Evolutionary conservation across 2,329 filamentous ascomycete species (phyloP), one percentile per base, ranked within the genome.

Genomic region (Colletotrichum sp.): DNA sequence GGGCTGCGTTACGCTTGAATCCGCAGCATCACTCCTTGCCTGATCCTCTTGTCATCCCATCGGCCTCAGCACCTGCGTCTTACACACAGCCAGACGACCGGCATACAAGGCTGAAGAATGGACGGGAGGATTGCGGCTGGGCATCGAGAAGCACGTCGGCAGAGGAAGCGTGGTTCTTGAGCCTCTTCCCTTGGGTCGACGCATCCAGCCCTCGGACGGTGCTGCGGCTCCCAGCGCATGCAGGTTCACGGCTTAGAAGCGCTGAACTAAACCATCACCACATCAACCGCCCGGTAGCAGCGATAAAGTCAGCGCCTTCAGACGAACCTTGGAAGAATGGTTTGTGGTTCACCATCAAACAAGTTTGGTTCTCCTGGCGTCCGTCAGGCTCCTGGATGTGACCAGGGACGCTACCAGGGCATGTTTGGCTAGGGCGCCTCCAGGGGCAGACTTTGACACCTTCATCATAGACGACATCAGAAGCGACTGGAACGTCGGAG

Each of bases 241-340:
- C 69, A 59, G 39, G 59, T 24, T n/a, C 49, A 34, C 21, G 44
- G 7, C 44, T 30, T 55, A 28, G 34, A 44, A 26, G 65, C 57
- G 64, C 55, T 24, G 71, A 52, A 36, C 30, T 30, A 63, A 63
- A 52, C 55, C 65, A 70, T 70, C 62, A 65, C 28, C 67, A 63
- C 16, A 66, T 65, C 26, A 28, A 72, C 24, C 55, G 26, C 57
- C 67, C 39, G 28, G 30, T 65, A 59, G 49, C 70, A 59, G 69
- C 30, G 34, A 67, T 39, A 52, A 55, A 76, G 44, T 55, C 26
- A 57, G 36, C 68, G 52, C 44, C 64, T 77, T 76, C 69, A 63
- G 69, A 77, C 30, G 76, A 77, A 76, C 69, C 21, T 65, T 62
- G 39, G 36, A 21, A 64, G 72, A 49, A 57, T 44, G 34, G 34